phyloP scores from a whole-genome alignment of 1,284 basidiomycete species.

The Athelia sp. region DNA sequence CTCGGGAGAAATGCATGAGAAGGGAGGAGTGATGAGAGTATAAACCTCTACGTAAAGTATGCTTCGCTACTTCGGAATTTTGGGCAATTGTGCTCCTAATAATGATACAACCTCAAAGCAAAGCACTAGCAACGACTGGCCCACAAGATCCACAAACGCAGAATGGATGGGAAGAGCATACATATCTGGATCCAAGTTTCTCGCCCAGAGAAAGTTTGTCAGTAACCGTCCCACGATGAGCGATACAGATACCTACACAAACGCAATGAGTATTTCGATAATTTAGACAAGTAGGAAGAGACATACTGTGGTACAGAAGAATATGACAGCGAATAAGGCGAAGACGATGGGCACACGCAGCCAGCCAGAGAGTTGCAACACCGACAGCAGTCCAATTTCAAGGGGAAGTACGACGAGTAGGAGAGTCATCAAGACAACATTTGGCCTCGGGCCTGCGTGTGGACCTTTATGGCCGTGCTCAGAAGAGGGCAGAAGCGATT shows the following conservation, averaged over 20 bases:
- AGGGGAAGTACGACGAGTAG: conserved; percentile 73
- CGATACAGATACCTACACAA: conserved; percentile 60
- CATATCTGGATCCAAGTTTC: conserved; percentile 85
- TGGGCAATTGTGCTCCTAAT: too few relatives aligned
- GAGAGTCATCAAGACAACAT: conserved; percentile 62
- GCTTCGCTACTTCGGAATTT: too few relatives aligned
- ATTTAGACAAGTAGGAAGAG: conserved; percentile 1
- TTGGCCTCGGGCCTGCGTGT: conserved; percentile 33
- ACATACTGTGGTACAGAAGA: conserved; percentile 75
- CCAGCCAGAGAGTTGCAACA: conserved; percentile 72
- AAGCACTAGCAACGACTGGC: conserved; percentile 76
- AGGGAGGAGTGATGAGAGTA: too few relatives aligned
- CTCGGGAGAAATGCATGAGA: too few relatives aligned
- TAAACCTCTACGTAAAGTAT: too few relatives aligned
- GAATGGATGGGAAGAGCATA: conserved; percentile 93
- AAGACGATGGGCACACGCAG: conserved; percentile 67
- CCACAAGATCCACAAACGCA: conserved; percentile 87
- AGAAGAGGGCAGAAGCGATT: conserved; percentile 26
- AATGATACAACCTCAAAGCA: conserved; percentile 62
- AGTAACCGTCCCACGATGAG: conserved; percentile 64
- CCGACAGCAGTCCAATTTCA: conserved; percentile 65
- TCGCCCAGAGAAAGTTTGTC: conserved; percentile 80
- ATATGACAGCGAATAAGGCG: conserved; percentile 55
- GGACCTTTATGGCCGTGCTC: conserved; percentile 4
- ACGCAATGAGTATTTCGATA: background rate